A percentile compares a stretch with the other conserved stretches of the same genome.
These are phyloP conservation scores for Pichia sp. DNA, from an alignment of 1,139 yeast genomes.

Conservation along the genomic window DNA sequence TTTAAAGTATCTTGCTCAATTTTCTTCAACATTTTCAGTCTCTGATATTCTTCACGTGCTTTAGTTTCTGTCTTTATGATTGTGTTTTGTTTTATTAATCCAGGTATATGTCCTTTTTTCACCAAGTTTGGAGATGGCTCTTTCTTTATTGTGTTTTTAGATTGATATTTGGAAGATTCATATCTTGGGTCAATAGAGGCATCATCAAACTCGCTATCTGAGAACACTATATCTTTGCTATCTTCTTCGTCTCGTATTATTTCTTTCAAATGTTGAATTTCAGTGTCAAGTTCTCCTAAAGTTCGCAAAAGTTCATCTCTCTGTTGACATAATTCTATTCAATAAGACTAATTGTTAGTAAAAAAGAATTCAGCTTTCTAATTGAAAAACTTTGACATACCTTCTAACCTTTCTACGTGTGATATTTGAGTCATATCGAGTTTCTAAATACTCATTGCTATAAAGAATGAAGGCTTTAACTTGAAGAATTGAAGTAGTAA, in stretches of 20 bases:
- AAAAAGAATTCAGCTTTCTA: neutral
- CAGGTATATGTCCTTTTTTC: slow-evolving; percentile 1
- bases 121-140: neutral
- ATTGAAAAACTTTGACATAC: neutral
- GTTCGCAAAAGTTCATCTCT: slow-evolving; percentile 3
- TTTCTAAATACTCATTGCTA: neutral
- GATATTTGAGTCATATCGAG: neutral
- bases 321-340: slow-evolving; percentile 1
- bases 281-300: slow-evolving; percentile 2
- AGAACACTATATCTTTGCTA: slow-evolving; percentile 6
- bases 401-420: neutral
- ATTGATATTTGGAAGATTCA: slow-evolving; percentile 1
- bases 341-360: neutral
- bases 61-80: neutral
- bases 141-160: neutral
- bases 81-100: neutral
- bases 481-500: too few species aligned
- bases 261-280: slow-evolving; percentile 1
- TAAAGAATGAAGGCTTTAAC: neutral
- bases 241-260: slow-evolving; percentile 3
- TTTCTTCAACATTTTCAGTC: slow-evolving; percentile 1
- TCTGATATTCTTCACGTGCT: slow-evolving; percentile 5
- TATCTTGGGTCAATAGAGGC: slow-evolving; percentile 51
- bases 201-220: slow-evolving; percentile 57
- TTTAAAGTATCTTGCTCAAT: slow-evolving; percentile 1